Evolutionary conservation across 257 asterid species (phyloP), one percentile per base, ranked within the genome.

Genomic region (Lantana camara): DNA sequence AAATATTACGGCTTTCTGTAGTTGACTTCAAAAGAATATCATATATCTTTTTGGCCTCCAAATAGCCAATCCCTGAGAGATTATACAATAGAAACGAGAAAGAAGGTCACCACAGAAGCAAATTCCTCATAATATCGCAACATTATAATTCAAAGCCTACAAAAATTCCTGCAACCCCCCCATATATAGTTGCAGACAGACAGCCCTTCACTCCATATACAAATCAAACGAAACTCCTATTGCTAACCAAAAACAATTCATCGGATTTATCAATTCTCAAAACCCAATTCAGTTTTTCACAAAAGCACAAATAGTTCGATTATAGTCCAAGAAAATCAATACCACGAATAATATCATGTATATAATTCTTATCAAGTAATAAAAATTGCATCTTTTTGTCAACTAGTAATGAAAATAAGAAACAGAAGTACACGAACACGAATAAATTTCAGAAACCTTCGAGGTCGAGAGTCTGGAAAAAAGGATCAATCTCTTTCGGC

Each of bases 1-100:
- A 90, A 38, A 90, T 85, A 72, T 84, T 94, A 63, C 97, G 97
- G 93, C 90, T 90, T 80, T 94, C 95, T 60, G 92, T 88, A 72
- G 85, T 82, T 29, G 95, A 78, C 77, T 77, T 83, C 15, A 84
- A 71, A 50, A 94, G 95, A 80, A 85, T 85, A 52, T 90, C 96
- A 77, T 87, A 94, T 35, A 84, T 79, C 68, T 72, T 61, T 73
- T 85, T 90, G 6, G 97, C 95, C 82, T 93, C 99, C 70, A 84
- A 66, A 80, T 84, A 90, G 44, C 89, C 87, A 59, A 93, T 87
- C 59, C 95, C 97, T 90, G 85, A 75, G 76, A 79, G 21, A 35
- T 56, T 23, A 50, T 59, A 56, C 30, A 50, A 47, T 23, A 37
- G 21, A 17, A 69, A 34, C 41, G 64, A 53, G 17, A 47, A 63